Evolutionary conservation across 2,329 filamentous ascomycete genomes (phyloP).

Genomic region (Colletotrichum destructivum): DNA sequence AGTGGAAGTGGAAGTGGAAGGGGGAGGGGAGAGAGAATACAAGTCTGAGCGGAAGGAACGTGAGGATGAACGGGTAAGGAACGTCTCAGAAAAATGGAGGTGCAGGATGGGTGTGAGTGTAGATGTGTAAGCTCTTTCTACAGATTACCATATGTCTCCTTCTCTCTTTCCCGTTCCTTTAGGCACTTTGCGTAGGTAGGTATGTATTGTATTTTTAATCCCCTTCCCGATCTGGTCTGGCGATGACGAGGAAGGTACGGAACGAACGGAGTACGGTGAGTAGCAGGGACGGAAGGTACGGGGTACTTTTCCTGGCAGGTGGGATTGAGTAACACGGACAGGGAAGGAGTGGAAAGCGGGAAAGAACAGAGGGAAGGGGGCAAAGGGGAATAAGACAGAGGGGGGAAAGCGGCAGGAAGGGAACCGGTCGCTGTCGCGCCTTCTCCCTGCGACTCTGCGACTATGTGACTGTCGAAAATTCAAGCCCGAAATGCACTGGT

Average conservation of each 20-base stretch:
- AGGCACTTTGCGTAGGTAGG: no score
- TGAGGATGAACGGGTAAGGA: constrained; percentile 9
- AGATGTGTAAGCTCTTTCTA: background rate
- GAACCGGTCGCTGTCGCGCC: background rate
- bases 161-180: background rate
- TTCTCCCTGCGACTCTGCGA: constrained; percentile 7
- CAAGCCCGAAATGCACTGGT: constrained; percentile 13
- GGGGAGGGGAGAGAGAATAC: no score
- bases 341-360: background rate
- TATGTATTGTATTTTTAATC: no score
- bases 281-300: background rate
- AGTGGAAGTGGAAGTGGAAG: no score
- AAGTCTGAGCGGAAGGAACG: constrained; percentile 36
- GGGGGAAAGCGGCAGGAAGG: background rate
- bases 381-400: background rate
- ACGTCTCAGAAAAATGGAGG: constrained; percentile 12
- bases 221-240: background rate
- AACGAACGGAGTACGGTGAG: background rate
- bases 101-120: background rate
- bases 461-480: constrained; percentile 4
- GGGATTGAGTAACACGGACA: background rate
- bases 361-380: background rate
- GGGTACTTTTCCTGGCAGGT: background rate
- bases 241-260: background rate
- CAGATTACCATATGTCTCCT: background rate